Conservation (phyloP, 305 asterid genomes). For the Solanum aculeatissimum region DNA sequence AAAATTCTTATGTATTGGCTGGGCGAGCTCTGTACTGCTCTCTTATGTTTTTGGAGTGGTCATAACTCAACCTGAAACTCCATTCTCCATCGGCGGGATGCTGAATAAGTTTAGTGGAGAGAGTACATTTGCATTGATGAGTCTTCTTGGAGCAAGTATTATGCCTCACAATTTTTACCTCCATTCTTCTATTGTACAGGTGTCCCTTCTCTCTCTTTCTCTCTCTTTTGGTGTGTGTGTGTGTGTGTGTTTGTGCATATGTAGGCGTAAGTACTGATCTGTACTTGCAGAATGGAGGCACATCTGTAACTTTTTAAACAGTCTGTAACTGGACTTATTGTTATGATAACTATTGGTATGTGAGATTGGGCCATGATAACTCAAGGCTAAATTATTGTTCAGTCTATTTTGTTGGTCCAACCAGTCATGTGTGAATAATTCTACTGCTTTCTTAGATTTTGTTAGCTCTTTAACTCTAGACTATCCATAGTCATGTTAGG, state of each 20-base stretch:
- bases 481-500: background rate
- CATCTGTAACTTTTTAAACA: background rate
- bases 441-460: background rate
- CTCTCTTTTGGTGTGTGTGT: background rate
- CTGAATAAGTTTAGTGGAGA: slow-evolving; percentile 64
- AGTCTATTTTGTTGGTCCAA: background rate
- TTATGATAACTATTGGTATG: background rate
- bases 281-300: background rate
- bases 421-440: background rate
- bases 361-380: background rate
- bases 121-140: slow-evolving; percentile 77
- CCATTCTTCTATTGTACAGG: slow-evolving; percentile 94
- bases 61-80: slow-evolving; percentile 47
- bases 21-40: slow-evolving; percentile 45
- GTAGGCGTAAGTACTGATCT: background rate
- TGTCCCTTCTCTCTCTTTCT: slow-evolving; percentile 7
- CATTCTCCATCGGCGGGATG: slow-evolving; percentile 49
- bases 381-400: background rate
- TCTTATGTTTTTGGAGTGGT: slow-evolving; percentile 61
- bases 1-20: slow-evolving; percentile 40
- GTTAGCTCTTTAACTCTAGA: background rate
- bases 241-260: background rate
- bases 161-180: slow-evolving; percentile 95
- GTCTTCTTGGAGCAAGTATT: slow-evolving; percentile 89
- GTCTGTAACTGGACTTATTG: background rate